Conservation (phyloP, 1,139 yeast species). For the Hansenula sp. region DNA sequence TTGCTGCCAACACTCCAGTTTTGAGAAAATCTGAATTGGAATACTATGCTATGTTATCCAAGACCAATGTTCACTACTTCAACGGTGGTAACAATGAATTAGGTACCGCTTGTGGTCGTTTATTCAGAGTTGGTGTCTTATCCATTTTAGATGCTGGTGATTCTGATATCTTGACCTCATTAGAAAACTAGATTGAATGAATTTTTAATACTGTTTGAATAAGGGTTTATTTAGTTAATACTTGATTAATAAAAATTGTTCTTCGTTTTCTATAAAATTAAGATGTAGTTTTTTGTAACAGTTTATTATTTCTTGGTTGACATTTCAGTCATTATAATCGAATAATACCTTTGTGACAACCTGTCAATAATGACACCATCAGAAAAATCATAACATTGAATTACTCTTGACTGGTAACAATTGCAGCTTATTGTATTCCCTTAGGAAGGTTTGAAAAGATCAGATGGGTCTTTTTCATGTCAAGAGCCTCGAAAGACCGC, state of each 20-base stretch:
- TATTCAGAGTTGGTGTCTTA: slow-evolving; percentile 99
- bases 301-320: too few relatives aligned
- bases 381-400: too few relatives aligned
- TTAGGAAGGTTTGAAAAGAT: too few relatives aligned
- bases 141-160: slow-evolving; percentile 99
- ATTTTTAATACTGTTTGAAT: not conserved
- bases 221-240: not conserved
- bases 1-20: slow-evolving; percentile 99
- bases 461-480: too few relatives aligned
- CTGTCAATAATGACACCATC: too few relatives aligned
- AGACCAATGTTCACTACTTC: slow-evolving; percentile 96
- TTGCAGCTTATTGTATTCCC: too few relatives aligned
- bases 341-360: too few relatives aligned
- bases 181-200: slow-evolving; percentile 15
- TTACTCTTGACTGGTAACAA: too few relatives aligned
- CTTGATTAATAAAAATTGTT: not conserved
- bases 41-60: slow-evolving; percentile 99
- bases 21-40: slow-evolving; percentile 99
- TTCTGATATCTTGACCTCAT: slow-evolving; percentile 80
- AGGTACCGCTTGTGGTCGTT: slow-evolving; percentile 99
- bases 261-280: not conserved
- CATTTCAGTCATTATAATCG: too few relatives aligned
- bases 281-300: too few relatives aligned
- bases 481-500: too few relatives aligned
- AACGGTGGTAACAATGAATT: slow-evolving; percentile 99